Evolutionary conservation across 495 filamentous ascomycete species (phyloP).

Genomic region (Xeromyces bisporus): DNA sequence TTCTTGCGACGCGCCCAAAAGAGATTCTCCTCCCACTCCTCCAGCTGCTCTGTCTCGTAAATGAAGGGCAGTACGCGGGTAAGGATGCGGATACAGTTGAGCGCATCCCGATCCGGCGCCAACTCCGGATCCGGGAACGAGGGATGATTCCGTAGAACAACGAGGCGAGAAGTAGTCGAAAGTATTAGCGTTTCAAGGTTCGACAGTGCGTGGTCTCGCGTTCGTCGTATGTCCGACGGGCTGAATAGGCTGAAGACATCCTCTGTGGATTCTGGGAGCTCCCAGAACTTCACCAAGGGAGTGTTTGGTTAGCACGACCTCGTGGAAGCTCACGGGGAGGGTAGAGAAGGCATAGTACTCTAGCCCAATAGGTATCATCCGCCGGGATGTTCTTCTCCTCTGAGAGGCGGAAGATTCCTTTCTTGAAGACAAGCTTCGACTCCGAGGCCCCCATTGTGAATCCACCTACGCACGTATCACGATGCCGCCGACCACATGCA

Average conservation of each 20-base stretch:
- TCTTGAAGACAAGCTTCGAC: constrained; percentile 98
- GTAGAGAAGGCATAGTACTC: too few relatives aligned
- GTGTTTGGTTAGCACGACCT: too few relatives aligned
- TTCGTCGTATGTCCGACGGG: constrained; percentile 79
- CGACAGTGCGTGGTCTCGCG: constrained; percentile 65
- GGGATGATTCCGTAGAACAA: constrained; percentile 65
- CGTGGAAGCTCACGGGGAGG: too few relatives aligned
- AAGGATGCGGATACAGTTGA: constrained; percentile 87
- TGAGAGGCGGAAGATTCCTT: constrained; percentile 93
- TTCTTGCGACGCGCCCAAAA: constrained; percentile 73
- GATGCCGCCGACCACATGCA: constrained; percentile 14
- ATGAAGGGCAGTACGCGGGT: constrained; percentile 85
- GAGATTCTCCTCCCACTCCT: constrained; percentile 79
- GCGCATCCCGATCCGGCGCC: constrained; percentile 74
- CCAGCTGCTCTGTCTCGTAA: constrained; percentile 77
- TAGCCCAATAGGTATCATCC: constrained; percentile 85
- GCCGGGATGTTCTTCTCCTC: constrained; percentile 77
- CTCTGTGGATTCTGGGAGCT: constrained; percentile 87
- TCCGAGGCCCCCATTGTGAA: constrained; percentile 87
- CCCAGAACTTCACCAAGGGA: constrained; percentile 65
- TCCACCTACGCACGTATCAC: constrained; percentile 8
- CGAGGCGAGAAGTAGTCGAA: constrained; percentile 64
- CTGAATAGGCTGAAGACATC: constrained; percentile 97
- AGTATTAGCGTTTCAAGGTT: constrained; percentile 87
- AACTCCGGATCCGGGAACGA: constrained; percentile 79